Conservation (phyloP, 2,329 filamentous ascomycete genomes). For the Scytalidium sp. region DNA sequence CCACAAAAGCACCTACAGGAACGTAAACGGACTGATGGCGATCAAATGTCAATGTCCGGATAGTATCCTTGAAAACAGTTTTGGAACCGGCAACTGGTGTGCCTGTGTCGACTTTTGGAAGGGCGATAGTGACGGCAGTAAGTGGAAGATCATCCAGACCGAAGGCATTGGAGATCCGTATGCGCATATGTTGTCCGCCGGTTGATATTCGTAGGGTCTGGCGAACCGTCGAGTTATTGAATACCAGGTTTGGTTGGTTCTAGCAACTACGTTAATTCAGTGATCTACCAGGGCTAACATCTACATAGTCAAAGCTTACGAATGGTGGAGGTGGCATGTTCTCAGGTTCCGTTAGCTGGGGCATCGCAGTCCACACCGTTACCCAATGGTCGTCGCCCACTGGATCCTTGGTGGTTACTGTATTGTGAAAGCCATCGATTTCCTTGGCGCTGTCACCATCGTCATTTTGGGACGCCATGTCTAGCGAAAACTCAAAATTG, state of each 20-base stretch:
- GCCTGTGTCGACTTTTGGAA: conserved; percentile 51
- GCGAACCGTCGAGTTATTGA: conserved; percentile 57
- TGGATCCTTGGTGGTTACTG: background rate
- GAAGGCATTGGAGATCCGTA: conserved; percentile 61
- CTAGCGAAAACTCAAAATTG: background rate
- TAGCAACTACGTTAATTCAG: conserved; percentile 23
- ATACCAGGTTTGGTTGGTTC: conserved; percentile 51
- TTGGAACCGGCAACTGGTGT: conserved; percentile 24
- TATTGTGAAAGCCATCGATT: background rate
- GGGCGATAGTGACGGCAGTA: conserved; percentile 52
- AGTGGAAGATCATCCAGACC: conserved; percentile 55
- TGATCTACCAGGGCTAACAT: conserved; percentile 1
- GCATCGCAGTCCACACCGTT: background rate
- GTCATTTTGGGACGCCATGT: background rate
- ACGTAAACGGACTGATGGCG: conserved; percentile 43
- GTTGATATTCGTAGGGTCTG: conserved; percentile 58
- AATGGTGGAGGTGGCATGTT: background rate
- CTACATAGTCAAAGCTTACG: background rate
- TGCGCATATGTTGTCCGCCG: conserved; percentile 48
- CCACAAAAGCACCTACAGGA: conserved; percentile 51
- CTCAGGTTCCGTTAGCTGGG: background rate
- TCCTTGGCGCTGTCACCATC: background rate
- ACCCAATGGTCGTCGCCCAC: background rate
- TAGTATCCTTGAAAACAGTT: conserved; percentile 42
- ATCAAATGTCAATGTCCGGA: conserved; percentile 53